Evolutionary conservation across 495 filamentous ascomycete genomes (phyloP).

Genomic region (Penicillium coffeae): DNA sequence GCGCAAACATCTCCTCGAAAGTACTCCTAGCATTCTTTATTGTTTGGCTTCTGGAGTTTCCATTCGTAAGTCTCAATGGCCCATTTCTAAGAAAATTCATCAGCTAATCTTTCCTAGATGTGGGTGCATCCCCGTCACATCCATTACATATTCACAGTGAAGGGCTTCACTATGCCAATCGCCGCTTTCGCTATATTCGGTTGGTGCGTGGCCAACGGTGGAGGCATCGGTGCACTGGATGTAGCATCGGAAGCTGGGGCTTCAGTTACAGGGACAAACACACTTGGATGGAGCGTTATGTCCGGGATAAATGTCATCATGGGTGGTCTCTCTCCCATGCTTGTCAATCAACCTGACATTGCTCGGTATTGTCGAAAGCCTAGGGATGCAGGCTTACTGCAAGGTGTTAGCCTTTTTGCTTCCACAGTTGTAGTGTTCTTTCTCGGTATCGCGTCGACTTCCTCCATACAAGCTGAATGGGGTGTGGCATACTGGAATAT

Average conservation of each 20-base stretch:
- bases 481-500: background rate
- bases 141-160: too few relatives aligned
- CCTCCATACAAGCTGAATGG: background rate
- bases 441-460: background rate
- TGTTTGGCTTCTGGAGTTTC: constrained; percentile 1
- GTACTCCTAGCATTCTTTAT: background rate
- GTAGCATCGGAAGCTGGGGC: too few relatives aligned
- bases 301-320: background rate
- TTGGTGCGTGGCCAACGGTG: too few relatives aligned
- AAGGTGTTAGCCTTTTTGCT: background rate
- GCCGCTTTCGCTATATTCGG: too few relatives aligned
- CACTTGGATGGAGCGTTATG: background rate
- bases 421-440: too few relatives aligned
- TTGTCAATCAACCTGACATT: constrained; percentile 3
- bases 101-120: background rate
- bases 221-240: too few relatives aligned
- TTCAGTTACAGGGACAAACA: background rate
- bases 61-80: background rate
- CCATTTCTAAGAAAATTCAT: too few relatives aligned
- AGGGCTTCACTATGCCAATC: too few relatives aligned
- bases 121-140: too few relatives aligned
- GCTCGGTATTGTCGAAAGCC: background rate
- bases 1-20: background rate
- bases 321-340: too few relatives aligned
- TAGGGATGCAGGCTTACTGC: background rate